Conservation (phyloP, 192 early-diverging fungal species). For the Chytriomyces hyalinus region DNA sequence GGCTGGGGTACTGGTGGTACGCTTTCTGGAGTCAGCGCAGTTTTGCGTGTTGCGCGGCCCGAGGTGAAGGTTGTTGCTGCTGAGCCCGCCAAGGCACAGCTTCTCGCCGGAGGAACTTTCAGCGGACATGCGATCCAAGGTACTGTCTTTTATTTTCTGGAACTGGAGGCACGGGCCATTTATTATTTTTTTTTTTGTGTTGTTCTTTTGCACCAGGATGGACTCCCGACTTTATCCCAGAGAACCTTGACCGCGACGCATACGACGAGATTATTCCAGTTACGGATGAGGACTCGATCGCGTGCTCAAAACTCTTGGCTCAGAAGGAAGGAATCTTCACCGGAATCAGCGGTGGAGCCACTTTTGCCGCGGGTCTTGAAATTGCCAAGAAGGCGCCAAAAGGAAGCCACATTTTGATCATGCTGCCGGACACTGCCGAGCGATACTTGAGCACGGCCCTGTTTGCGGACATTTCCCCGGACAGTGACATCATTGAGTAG, state of each 20-base stretch:
- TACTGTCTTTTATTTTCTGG: no score
- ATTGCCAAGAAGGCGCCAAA: slow-evolving; percentile 35
- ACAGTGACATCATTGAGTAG: slow-evolving; percentile 28
- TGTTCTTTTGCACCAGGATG: slow-evolving; percentile 1
- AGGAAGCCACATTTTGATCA: slow-evolving; percentile 37
- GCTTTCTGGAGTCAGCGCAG: slow-evolving; percentile 31
- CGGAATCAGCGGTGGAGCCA: slow-evolving; percentile 42
- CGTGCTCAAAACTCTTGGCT: slow-evolving; percentile 37
- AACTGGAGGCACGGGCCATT: no score
- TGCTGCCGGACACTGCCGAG: slow-evolving; percentile 46
- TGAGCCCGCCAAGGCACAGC: slow-evolving; percentile 38
- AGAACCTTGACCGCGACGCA: slow-evolving; percentile 33
- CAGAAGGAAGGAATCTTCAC: slow-evolving; percentile 45
- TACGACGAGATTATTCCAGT: slow-evolving; percentile 39
- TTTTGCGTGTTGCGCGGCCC: slow-evolving; percentile 35
- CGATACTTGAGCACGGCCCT: slow-evolving; percentile 44
- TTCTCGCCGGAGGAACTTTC: slow-evolving; percentile 33
- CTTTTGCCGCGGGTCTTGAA: slow-evolving; percentile 33
- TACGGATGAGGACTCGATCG: slow-evolving; percentile 43
- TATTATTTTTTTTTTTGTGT: no score
- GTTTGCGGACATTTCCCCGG: slow-evolving; percentile 44
- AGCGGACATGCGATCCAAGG: slow-evolving; percentile 39
- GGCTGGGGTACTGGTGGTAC: slow-evolving; percentile 51
- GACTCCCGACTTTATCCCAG: slow-evolving; percentile 45
- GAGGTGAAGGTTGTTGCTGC: slow-evolving; percentile 39